phyloP scores from a whole-genome alignment of 768 basidiomycete genomes.

The Psilocybe cubensis region DNA sequence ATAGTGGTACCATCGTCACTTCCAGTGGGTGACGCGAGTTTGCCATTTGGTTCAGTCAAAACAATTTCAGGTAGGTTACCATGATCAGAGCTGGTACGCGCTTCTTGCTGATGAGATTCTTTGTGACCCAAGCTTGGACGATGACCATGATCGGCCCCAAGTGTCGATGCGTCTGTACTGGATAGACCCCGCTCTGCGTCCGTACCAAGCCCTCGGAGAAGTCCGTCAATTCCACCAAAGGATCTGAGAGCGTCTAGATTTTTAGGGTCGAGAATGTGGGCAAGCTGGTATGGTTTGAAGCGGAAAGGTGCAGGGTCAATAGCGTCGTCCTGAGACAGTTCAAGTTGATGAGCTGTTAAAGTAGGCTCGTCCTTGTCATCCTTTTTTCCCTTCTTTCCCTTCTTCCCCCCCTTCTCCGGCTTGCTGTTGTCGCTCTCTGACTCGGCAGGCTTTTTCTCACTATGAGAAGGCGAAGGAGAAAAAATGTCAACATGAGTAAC shows the following conservation, averaged over 20 bases:
- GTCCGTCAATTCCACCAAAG: conserved; percentile 71
- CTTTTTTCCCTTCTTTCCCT: conserved; percentile 29
- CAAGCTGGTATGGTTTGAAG: conserved; percentile 76
- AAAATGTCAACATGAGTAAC: conserved; percentile 34
- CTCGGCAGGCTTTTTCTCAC: conserved; percentile 23
- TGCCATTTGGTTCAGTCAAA: conserved; percentile 43
- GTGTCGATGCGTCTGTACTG: conserved; percentile 15
- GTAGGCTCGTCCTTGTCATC: conserved; percentile 27
- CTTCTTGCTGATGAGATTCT: conserved; percentile 25
- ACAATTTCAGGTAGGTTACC: conserved; percentile 37
- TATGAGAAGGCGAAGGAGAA: conserved; percentile 18
- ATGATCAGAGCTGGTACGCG: background rate
- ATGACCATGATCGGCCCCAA: conserved; percentile 12
- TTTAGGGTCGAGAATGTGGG: conserved; percentile 91
- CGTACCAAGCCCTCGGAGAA: conserved; percentile 79
- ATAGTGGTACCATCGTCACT: conserved; percentile 24
- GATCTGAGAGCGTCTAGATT: conserved; percentile 62
- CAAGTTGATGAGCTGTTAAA: conserved; percentile 35
- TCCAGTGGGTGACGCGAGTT: conserved; percentile 19
- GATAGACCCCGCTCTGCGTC: conserved; percentile 53
- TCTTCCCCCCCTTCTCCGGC: conserved; percentile 24
- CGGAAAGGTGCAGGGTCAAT: conserved; percentile 72
- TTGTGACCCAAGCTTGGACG: conserved; percentile 25
- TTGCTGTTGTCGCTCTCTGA: conserved; percentile 9
- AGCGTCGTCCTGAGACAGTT: conserved; percentile 40